phyloP scores from a whole-genome alignment of 192 early-diverging fungal genomes.

The Ambispora gerdemannii region DNA sequence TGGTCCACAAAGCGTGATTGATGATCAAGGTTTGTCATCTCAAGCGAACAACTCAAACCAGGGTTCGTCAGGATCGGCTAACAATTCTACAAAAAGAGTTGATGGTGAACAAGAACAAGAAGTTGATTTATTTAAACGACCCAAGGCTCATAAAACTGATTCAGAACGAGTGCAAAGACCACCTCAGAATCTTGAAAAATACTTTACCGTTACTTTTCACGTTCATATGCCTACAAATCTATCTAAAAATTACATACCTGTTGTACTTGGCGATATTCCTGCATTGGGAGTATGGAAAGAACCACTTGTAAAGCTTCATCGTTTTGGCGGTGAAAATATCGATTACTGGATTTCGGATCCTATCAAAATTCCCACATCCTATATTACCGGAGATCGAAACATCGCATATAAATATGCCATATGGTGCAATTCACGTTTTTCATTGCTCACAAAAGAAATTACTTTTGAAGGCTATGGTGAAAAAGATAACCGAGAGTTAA shows the following conservation, averaged over 20 bases:
- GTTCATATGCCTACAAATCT: background rate
- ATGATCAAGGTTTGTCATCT: no score
- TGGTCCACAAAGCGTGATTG: no score
- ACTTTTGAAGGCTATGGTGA: background rate
- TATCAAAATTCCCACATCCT: background rate
- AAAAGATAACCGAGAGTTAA: background rate
- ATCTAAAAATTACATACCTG: background rate
- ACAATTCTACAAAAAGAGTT: no score
- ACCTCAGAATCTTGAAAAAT: background rate
- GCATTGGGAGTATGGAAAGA: background rate
- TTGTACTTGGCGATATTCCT: background rate
- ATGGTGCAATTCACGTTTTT: background rate
- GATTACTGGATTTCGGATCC: background rate
- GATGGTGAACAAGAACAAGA: no score
- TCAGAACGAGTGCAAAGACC: background rate
- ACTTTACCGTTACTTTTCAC: background rate
- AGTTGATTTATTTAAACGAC: no score
- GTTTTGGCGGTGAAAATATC: background rate
- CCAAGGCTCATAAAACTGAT: no score
- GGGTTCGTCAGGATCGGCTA: no score
- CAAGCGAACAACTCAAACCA: no score
- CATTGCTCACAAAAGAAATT: background rate
- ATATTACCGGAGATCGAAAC: background rate
- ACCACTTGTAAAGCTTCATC: background rate
- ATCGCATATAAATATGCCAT: background rate